These are phyloP conservation scores for Aspergillus aculeatinus DNA, from an alignment of 2,329 filamentous ascomycete genomes.

Conservation along the genomic window DNA sequence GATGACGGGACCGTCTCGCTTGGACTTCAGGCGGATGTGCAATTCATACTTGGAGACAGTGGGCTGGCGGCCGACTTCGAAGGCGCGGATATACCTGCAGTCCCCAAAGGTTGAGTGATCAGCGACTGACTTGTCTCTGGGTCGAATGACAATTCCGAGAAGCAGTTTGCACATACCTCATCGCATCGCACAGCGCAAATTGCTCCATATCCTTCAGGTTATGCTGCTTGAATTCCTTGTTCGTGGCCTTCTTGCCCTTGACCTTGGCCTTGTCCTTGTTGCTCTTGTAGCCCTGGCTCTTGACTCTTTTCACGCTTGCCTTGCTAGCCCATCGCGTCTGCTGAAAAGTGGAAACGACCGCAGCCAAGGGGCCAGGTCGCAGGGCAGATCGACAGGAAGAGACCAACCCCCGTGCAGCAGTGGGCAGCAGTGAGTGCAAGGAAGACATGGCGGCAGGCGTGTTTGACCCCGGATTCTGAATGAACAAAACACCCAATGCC, in stretches of 20 bases:
- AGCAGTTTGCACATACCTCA: slow-evolving; percentile 58
- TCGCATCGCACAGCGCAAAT: slow-evolving; percentile 85
- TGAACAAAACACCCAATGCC: not conserved
- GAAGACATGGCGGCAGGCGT: slow-evolving; percentile 34
- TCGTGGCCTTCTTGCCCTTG: slow-evolving; percentile 58
- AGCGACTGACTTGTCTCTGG: slow-evolving; percentile 15
- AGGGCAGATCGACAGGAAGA: slow-evolving; percentile 34
- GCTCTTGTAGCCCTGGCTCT: slow-evolving; percentile 30
- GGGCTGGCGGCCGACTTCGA: slow-evolving; percentile 81
- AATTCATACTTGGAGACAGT: slow-evolving; percentile 82
- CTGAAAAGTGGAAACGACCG: slow-evolving; percentile 32
- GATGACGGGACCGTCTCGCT: slow-evolving; percentile 81
- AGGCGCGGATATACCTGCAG: slow-evolving; percentile 79
- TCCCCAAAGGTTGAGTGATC: slow-evolving; percentile 1
- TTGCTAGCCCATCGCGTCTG: slow-evolving; percentile 39
- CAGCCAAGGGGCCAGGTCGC: slow-evolving; percentile 31
- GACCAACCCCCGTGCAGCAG: slow-evolving; percentile 34
- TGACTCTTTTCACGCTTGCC: slow-evolving; percentile 35
- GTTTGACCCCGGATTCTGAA: not conserved
- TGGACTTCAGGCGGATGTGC: slow-evolving; percentile 75
- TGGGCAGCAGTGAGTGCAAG: slow-evolving; percentile 34
- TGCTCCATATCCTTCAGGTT: slow-evolving; percentile 66
- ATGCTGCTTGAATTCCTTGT: slow-evolving; percentile 63
- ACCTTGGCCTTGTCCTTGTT: slow-evolving; percentile 47
- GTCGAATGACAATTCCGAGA: slow-evolving; percentile 10